Percentiles rank a stretch among this genome's conserved stretches.
These are phyloP conservation scores for Excoecaria cochinchinensis DNA, from an alignment of 345 rosid genomes.

Conservation along the genomic window DNA sequence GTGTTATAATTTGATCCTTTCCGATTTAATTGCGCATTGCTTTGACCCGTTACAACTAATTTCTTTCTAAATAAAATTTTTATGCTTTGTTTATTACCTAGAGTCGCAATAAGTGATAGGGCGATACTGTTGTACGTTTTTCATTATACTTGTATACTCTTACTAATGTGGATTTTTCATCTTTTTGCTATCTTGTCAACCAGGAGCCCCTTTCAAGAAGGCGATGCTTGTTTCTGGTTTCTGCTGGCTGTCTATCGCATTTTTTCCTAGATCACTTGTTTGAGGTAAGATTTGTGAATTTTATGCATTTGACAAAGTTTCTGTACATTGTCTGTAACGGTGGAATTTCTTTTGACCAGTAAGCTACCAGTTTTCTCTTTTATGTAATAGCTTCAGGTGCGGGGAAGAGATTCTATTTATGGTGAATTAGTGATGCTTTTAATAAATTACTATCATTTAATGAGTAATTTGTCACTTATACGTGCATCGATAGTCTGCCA, in stretches of 20 bases:
- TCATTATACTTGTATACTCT: background rate
- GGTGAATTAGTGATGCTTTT: background rate
- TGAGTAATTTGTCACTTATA: background rate
- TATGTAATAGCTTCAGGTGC: background rate
- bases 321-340: background rate
- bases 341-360: background rate
- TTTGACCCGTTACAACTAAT: background rate
- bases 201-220: constrained; percentile 55
- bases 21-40: background rate
- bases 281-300: constrained; percentile 40
- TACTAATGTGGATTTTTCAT: background rate
- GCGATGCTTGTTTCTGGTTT: constrained; percentile 52
- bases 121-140: background rate
- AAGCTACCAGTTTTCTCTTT: background rate
- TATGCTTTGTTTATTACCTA: background rate
- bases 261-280: constrained; percentile 71
- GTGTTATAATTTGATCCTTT: background rate
- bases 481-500: background rate
- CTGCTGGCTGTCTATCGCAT: constrained; percentile 65
- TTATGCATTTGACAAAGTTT: background rate
- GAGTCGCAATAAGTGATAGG: background rate
- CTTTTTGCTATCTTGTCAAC: background rate
- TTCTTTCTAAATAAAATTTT: background rate
- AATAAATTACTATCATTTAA: background rate
- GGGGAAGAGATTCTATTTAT: too few relatives aligned